phyloP scores from a whole-genome alignment of 345 rosid genomes.

The Bruguiera gymnorhiza region DNA sequence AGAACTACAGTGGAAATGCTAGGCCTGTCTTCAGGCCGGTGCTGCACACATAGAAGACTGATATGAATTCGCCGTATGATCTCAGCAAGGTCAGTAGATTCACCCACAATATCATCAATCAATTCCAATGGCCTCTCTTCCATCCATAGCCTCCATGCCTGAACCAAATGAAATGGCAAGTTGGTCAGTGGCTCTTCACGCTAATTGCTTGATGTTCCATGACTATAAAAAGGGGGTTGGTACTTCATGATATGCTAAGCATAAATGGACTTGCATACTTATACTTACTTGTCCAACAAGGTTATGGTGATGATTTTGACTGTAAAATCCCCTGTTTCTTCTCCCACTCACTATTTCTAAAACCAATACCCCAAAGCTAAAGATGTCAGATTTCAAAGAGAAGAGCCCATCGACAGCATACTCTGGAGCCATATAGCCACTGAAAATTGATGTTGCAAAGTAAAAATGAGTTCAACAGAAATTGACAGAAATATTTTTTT shows the following conservation, averaged over 20 bases:
- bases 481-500: too few species aligned
- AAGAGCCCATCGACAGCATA: constrained; percentile 23
- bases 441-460: not conserved
- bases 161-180: not conserved
- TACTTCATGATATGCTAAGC: too few species aligned
- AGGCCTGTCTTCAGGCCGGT: constrained; percentile 38
- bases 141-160: constrained; percentile 36
- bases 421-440: constrained; percentile 26
- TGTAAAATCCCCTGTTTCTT: constrained; percentile 20
- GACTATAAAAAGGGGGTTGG: too few species aligned
- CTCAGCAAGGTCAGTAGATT: constrained; percentile 1
- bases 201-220: too few species aligned
- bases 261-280: too few species aligned
- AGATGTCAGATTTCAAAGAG: constrained; percentile 22
- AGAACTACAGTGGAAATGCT: constrained; percentile 35
- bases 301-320: constrained; percentile 13
- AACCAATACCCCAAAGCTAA: constrained; percentile 22
- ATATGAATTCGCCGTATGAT: constrained; percentile 27
- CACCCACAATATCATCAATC: constrained; percentile 16
- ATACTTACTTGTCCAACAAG: constrained; percentile 21
- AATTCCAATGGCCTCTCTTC: constrained; percentile 27
- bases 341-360: constrained; percentile 17
- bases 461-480: not conserved
- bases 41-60: constrained; percentile 38
- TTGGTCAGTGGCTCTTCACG: too few species aligned